Evolutionary conservation across 768 basidiomycete species (phyloP), one percentile per base, ranked within the genome.

Genomic region (Sporobolomyces phaffii): DNA sequence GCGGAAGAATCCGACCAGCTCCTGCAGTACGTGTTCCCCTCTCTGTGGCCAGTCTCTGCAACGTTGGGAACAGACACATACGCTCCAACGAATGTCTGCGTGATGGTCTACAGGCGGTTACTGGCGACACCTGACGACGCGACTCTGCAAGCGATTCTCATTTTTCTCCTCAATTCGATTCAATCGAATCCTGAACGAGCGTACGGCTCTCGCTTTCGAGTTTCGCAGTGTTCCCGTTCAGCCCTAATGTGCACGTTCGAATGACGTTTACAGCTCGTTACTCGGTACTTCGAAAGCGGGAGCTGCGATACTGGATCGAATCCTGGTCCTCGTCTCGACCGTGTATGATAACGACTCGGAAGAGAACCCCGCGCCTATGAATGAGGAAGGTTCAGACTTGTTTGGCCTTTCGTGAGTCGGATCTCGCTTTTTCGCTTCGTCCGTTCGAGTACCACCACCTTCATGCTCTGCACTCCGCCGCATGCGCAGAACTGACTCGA

Each of bases 121-220:
- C 54, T 72, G 26, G 70, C 62, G 4, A 52, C 65, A 15, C 65
- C 62, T 3, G 70, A 72, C n/a, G 52, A 53, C 13, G 65, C 48
- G 0, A 68, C 63, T 1, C 5, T 72, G 1, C 62, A 64, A 18
- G 70, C 70, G 3, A 2, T 72, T 2, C 60, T 72, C 29, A 60
- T 72, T 43, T 62, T 68, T 56, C 22, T 72, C 1, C 56, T 72
- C 28, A 72, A 72, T 48, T 58, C 64, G 8, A 41, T 62, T 22
- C 48, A 64, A 24, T 45, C 47, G 28, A 51, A 10, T 20, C 57
- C 9, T 1, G 49, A 41, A 3, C 60, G 63, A 34, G 65, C 62
- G 70, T 57, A 11, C 40, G 4, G 38, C 38, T 38, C 9, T 38
- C 9, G 9, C 38, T 9, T 9, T 17, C 38, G 38, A 38, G 9